A percentile compares a stretch with the other conserved stretches of the same genome.
phyloP scores from a whole-genome alignment of 2,329 filamentous ascomycete genomes.

The Eurotiales sp. region DNA sequence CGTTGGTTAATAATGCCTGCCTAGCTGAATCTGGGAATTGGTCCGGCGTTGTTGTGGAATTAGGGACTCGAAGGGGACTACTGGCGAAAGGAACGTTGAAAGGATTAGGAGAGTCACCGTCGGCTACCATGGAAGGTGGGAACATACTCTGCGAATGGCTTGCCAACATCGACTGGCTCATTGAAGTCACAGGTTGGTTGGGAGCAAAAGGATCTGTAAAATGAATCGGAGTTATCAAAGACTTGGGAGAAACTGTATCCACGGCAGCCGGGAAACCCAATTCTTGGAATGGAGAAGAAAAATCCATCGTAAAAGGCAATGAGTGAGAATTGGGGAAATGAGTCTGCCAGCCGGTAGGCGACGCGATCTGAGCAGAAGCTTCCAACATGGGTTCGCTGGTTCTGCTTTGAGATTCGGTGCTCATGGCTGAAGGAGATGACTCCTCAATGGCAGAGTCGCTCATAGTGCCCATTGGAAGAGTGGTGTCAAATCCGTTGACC shows the following conservation, averaged over 20 bases:
- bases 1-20: conserved; percentile 58
- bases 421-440: conserved; percentile 93
- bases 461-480: conserved; percentile 64
- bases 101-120: conserved; percentile 45
- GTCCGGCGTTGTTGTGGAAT: conserved; percentile 59
- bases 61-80: conserved; percentile 61
- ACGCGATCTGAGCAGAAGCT: conserved; percentile 60
- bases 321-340: conserved; percentile 61
- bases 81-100: conserved; percentile 49
- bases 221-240: conserved; percentile 65
- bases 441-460: conserved; percentile 83
- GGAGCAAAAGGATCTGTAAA: conserved; percentile 70
- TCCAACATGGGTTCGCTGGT: conserved; percentile 85
- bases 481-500: conserved; percentile 76
- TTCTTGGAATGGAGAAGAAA: conserved; percentile 73
- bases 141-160: conserved; percentile 55
- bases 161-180: conserved; percentile 69
- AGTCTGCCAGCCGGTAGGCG: conserved; percentile 62
- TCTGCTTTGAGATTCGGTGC: conserved; percentile 80
- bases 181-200: conserved; percentile 68
- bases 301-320: conserved; percentile 70
- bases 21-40: conserved; percentile 64
- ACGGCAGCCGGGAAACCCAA: conserved; percentile 58
- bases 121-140: conserved; percentile 42
- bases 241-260: conserved; percentile 73